Percentiles rank a stretch among this genome's conserved stretches.
Conservation (phyloP, 495 filamentous ascomycete genomes). For the Hamigera avellanea region DNA sequence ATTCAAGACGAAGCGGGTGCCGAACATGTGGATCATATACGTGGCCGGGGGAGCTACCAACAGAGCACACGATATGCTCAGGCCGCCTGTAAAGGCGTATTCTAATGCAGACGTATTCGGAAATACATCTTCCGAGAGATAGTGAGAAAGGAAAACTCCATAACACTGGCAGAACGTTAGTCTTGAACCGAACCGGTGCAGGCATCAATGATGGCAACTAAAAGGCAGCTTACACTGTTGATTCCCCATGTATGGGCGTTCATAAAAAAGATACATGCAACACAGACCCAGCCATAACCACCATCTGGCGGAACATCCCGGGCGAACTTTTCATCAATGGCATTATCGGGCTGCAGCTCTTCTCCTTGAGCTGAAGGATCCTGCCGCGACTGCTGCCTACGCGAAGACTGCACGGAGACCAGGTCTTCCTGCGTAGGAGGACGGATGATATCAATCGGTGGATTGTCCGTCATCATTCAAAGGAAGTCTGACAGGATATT, state of each 20-base stretch:
- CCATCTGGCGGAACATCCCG: conserved; percentile 37
- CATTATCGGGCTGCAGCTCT: conserved; percentile 10
- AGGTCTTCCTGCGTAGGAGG: conserved; percentile 17
- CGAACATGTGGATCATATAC: conserved; percentile 37
- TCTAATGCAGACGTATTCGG: conserved; percentile 44
- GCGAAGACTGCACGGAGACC: conserved; percentile 1
- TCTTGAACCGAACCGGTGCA: neutral
- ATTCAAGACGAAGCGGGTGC: conserved; percentile 46
- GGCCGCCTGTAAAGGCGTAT: conserved; percentile 64
- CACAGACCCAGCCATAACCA: conserved; percentile 45
- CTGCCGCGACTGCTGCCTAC: conserved; percentile 2
- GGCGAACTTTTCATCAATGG: conserved; percentile 19
- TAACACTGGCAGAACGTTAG: conserved; percentile 28
- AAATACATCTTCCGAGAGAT: conserved; percentile 48
- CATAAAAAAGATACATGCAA: conserved; percentile 37
- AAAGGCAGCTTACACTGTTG: conserved; percentile 24
- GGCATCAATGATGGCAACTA: neutral
- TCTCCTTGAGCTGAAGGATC: conserved; percentile 5
- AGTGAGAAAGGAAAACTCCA: conserved; percentile 62
- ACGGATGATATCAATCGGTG: conserved; percentile 23
- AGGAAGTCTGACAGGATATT: too few species aligned
- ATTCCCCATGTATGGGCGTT: conserved; percentile 48
- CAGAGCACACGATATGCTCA: conserved; percentile 54
- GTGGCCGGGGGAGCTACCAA: conserved; percentile 56
- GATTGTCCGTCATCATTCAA: conserved; percentile 29